Evolutionary conservation across 352 stramenopile genomes (phyloP), one percentile per base, ranked within the genome.

Genomic region (Phytophthora gonapodyides): DNA sequence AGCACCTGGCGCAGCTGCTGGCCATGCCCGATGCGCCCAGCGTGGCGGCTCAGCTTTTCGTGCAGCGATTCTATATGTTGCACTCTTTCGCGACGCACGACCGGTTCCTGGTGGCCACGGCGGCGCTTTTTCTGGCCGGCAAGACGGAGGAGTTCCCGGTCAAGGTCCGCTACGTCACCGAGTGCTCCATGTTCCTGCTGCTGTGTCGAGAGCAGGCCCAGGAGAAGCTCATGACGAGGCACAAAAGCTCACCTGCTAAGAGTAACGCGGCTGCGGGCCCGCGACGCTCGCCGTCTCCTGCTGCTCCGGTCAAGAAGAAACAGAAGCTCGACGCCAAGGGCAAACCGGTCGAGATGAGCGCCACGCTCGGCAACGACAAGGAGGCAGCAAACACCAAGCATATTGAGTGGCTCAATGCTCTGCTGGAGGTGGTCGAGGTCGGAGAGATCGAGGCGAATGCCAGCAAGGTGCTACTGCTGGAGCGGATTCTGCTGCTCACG

Each of bases 141-240:
- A 94, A 94, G 69, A 75, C 69, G 16, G 84, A 91, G 62, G 85
- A 94, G 35, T 91, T 90, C 61, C 71, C 80, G 1, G 80, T 94
- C 48, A 91, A 94, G 58, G 72, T 92, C 42, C 84, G 82, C 6
- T 76, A 87, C 45, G 64, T 94, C 48, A 91, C 85, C 43, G 85
- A 94, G 66, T 87, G 73, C 58, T 77, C 75, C 42, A 76, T 94
- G 61, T 91, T 76, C 43, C 44, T 94, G 31, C 56, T 91, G 35
- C 17, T 84, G 24, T 85, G 76, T 57, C 66, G 56, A 27, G 52
- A 73, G n/a, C 61, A 83, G 27, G 70, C 75, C 13, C 57, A 75
- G 34, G 52, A 73, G 40, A 72, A 76, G 41, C 56, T 75, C 7
- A 47, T 57, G 42, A 31, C 48, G 8, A 69, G 35, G 47, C 65